Conservation (phyloP, 2,329 filamentous ascomycete genomes). For the Monosporascus sp. region DNA sequence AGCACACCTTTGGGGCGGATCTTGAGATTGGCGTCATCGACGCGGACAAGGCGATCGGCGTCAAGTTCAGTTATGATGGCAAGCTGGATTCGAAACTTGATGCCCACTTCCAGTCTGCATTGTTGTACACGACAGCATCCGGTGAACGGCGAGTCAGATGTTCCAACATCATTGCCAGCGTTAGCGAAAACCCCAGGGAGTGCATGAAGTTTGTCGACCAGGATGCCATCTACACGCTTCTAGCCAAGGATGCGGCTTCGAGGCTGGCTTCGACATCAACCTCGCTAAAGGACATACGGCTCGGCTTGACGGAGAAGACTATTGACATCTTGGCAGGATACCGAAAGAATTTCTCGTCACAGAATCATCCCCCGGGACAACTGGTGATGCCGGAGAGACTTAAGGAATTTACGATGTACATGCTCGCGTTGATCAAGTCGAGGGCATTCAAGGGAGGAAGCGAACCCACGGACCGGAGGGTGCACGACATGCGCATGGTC, state of each 20-base stretch:
- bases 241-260: conserved; percentile 91
- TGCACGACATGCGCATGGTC: conserved; percentile 88
- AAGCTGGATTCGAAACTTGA: conserved; percentile 97
- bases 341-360: conserved; percentile 81
- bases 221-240: conserved; percentile 81
- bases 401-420: conserved; percentile 96
- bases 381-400: conserved; percentile 92
- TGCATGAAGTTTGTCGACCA: conserved; percentile 92
- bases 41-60: conserved; percentile 86
- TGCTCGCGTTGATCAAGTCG: conserved; percentile 82
- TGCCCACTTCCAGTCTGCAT: conserved; percentile 92
- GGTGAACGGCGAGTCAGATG: conserved; percentile 89
- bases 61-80: conserved; percentile 91
- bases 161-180: conserved; percentile 87
- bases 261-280: conserved; percentile 67
- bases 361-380: conserved; percentile 82
- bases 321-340: conserved; percentile 91
- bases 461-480: conserved; percentile 84
- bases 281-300: conserved; percentile 79
- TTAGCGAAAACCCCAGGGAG: conserved; percentile 79
- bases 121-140: conserved; percentile 87
- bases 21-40: conserved; percentile 91
- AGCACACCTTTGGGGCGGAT: conserved; percentile 92
- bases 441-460: conserved; percentile 90
- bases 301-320: conserved; percentile 80